These are phyloP conservation scores for Phytophthora constricta DNA, from an alignment of 352 stramenopile genomes.

Conservation along the genomic window DNA sequence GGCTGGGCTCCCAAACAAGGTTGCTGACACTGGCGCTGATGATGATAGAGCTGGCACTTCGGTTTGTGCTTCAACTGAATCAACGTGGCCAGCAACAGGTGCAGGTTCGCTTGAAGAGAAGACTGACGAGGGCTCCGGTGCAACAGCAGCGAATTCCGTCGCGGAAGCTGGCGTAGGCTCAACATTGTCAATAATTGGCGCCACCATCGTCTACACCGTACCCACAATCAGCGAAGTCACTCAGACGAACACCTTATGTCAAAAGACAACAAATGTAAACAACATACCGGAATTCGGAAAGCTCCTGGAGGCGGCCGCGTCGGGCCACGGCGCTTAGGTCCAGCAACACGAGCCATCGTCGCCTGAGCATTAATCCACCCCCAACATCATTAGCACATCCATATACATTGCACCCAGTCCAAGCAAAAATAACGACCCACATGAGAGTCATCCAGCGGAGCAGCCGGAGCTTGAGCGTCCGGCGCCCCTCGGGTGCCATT, in stretches of 20 bases:
- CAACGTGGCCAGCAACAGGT: constrained; percentile 3
- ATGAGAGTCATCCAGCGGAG: constrained; percentile 63
- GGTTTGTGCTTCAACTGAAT: constrained; percentile 20
- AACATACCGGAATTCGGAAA: constrained; percentile 63
- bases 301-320: constrained; percentile 66
- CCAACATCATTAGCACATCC: constrained; percentile 16
- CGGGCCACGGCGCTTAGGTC: constrained; percentile 80
- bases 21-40: constrained; percentile 15
- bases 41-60: constrained; percentile 17
- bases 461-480: constrained; percentile 32
- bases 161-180: constrained; percentile 22
- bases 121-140: neutral
- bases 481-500: constrained; percentile 48
- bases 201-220: constrained; percentile 46
- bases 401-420: neutral
- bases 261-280: neutral
- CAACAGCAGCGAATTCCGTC: constrained; percentile 7
- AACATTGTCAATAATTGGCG: constrained; percentile 38
- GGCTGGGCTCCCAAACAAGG: constrained; percentile 27
- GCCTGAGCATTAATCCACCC: constrained; percentile 41
- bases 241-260: constrained; percentile 3
- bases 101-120: constrained; percentile 3
- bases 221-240: constrained; percentile 16
- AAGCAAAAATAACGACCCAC: constrained; percentile 42
- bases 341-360: constrained; percentile 79